Base-by-base conservation (phyloP, 1,284 basidiomycete genomes). In the Tilletia horrida region DNA sequence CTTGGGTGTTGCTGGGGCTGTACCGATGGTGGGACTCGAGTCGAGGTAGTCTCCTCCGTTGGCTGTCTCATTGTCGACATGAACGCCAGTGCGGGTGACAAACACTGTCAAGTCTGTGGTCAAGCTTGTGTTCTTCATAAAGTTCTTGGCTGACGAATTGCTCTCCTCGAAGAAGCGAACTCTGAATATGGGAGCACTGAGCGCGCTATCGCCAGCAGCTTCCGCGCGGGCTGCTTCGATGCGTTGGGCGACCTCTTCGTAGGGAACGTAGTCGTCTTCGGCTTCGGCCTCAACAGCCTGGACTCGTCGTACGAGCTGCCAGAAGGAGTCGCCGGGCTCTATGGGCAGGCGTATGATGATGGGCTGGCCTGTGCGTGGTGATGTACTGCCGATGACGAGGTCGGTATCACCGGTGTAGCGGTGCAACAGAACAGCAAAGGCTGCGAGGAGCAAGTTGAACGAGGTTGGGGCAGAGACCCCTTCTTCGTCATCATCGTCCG, bases 141-240 rank as follows among this genome's bases (percentile, higher is more conserved):
- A 80, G 6, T 88, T 73, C 64, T 74, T 71, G 55, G 80, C 73
- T 63, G 76, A 86, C 61, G 87, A 84, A 71, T 91, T 90, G 2
- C 89, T 93, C 81, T 91, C 91, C 81, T 97, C 95, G 81, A 97
- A 94, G 86, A 97, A 97, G 29, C 94, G 89, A 59, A 97, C 93
- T 48, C 93, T 88, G 85, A 97, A 98, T 44, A 98, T 75, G n/a
- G 83, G 83, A 1, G 75, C 69, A 44, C 68, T 72, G 52, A 69
- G 70, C 4, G 70, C 55, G 18, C 31, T 69, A 43, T 71, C 77
- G 47, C 71, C 72, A 7, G 67, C 52, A 1, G 64, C 71, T 64
- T 75, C 72, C 3, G 55, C 55, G 8, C 73, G 70, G 43, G 70
- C 75, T 3, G 66, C 70, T 57, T 77, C 75, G 45, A 80, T 62